These are phyloP conservation scores for Colletotrichum somersetense DNA, from an alignment of 2,329 filamentous ascomycete species.

Conservation along the genomic window DNA sequence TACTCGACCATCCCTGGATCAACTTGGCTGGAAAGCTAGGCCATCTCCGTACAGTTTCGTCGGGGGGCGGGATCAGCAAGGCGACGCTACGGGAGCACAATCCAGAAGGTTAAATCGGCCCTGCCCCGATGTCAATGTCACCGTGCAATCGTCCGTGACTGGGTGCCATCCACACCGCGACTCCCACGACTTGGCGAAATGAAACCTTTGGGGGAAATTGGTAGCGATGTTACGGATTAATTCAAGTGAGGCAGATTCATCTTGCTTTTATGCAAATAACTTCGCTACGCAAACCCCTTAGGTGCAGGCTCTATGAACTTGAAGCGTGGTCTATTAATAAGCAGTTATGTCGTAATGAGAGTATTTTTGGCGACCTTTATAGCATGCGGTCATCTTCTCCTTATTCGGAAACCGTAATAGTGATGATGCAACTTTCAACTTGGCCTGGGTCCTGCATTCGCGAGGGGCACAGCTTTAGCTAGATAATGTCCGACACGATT, in stretches of 20 bases:
- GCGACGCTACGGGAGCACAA: slow-evolving; percentile 13
- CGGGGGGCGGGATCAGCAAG: background rate
- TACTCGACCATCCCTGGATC: slow-evolving; percentile 12
- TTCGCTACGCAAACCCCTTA: background rate
- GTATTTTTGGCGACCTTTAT: background rate
- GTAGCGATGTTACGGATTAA: slow-evolving; percentile 22
- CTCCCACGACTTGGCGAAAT: slow-evolving; percentile 27
- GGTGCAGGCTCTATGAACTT: background rate
- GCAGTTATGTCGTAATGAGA: background rate
- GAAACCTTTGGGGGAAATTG: slow-evolving; percentile 3
- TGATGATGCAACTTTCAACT: background rate
- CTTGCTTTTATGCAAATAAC: background rate
- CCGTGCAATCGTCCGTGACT: slow-evolving; percentile 20
- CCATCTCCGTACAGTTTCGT: slow-evolving; percentile 3
- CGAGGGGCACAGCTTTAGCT: background rate
- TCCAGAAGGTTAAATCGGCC: slow-evolving; percentile 40
- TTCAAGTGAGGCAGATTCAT: slow-evolving; percentile 52
- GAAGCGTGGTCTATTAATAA: background rate
- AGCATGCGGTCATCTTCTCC: background rate
- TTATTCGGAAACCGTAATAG: background rate
- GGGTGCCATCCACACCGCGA: slow-evolving; percentile 21
- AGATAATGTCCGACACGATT: background rate
- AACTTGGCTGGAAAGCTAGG: background rate
- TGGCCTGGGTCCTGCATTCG: background rate
- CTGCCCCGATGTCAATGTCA: slow-evolving; percentile 21